These are phyloP conservation scores for Moesziomyces aphidis DNA, from an alignment of 1,284 basidiomycete species.

Conservation along the genomic window DNA sequence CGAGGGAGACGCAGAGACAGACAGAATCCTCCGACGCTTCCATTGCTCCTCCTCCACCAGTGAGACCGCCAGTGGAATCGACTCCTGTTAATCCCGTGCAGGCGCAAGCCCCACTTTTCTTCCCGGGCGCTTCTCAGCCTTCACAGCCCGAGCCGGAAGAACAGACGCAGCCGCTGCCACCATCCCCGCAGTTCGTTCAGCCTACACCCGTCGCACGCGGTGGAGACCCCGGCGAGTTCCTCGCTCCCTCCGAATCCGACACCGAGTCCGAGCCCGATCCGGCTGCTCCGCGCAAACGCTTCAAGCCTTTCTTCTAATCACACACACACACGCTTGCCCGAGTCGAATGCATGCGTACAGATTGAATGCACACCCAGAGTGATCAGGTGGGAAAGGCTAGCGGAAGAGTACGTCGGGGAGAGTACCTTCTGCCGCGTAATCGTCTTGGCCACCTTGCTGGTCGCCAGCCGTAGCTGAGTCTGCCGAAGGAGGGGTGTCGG, in stretches of 20 bases:
- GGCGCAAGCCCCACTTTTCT: conserved; percentile 28
- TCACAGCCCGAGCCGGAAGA: not conserved
- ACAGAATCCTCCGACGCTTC: too few species aligned
- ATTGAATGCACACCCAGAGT: not conserved
- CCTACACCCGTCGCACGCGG: conserved; percentile 29
- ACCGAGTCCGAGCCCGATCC: not conserved
- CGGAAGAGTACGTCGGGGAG: conserved; percentile 41
- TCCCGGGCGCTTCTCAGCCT: conserved; percentile 25
- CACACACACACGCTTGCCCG: too few species aligned
- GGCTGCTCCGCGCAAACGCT: conserved; percentile 15
- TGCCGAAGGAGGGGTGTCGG: not conserved
- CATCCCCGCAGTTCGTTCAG: conserved; percentile 2
- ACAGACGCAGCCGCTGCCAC: not conserved
- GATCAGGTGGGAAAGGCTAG: not conserved
- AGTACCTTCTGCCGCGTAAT: conserved; percentile 28
- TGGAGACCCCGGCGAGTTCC: conserved; percentile 30
- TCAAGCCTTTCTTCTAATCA: conserved; percentile 29
- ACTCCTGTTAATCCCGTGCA: conserved; percentile 4
- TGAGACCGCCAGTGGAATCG: conserved; percentile 4
- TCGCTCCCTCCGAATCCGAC: not conserved
- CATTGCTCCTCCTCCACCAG: not conserved
- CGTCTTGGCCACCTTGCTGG: conserved; percentile 1
- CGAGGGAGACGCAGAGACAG: not conserved
- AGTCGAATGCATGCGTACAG: too few species aligned
- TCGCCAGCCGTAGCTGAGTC: too few species aligned